Percentiles rank a stretch among this genome's conserved stretches.
Conservation (phyloP, 352 stramenopile genomes). For the Pythium sukuiense region DNA sequence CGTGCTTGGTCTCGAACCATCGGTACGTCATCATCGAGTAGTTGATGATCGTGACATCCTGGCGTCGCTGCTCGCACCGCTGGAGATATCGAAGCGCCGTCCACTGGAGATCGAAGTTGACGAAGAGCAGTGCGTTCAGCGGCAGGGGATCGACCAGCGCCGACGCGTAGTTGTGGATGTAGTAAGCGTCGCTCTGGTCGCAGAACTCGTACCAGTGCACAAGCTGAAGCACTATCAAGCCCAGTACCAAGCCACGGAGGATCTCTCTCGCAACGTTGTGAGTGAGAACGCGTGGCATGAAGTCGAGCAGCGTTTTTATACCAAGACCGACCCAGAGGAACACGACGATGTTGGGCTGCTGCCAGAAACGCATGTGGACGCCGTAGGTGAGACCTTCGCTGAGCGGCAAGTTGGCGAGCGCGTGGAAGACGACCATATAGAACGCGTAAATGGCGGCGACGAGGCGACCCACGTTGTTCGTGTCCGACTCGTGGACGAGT, state of each 20-base stretch:
- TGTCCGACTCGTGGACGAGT: not conserved
- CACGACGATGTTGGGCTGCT: constrained; percentile 91
- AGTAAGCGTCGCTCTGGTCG: constrained; percentile 34
- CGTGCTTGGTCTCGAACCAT: constrained; percentile 65
- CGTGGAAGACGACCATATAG: constrained; percentile 95
- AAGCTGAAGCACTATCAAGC: constrained; percentile 14
- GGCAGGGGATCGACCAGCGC: constrained; percentile 78
- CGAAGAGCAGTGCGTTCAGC: constrained; percentile 62
- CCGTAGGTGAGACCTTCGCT: constrained; percentile 91
- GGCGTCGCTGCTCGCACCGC: constrained; percentile 55
- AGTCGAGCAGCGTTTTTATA: constrained; percentile 25
- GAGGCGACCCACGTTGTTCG: constrained; percentile 22
- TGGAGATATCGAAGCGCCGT: constrained; percentile 88
- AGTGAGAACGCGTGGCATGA: not conserved
- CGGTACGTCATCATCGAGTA: constrained; percentile 82
- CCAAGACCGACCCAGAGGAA: constrained; percentile 86
- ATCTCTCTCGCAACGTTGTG: not conserved
- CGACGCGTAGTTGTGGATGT: constrained; percentile 78
- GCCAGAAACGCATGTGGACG: constrained; percentile 94
- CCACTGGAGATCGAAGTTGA: constrained; percentile 90
- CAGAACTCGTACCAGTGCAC: constrained; percentile 24
- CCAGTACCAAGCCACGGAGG: not conserved
- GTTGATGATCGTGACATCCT: constrained; percentile 79
- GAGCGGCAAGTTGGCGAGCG: constrained; percentile 93
- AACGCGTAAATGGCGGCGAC: constrained; percentile 73